phyloP scores from a whole-genome alignment of 1,284 basidiomycete species.

The Neotropicomus parvogracilis region DNA sequence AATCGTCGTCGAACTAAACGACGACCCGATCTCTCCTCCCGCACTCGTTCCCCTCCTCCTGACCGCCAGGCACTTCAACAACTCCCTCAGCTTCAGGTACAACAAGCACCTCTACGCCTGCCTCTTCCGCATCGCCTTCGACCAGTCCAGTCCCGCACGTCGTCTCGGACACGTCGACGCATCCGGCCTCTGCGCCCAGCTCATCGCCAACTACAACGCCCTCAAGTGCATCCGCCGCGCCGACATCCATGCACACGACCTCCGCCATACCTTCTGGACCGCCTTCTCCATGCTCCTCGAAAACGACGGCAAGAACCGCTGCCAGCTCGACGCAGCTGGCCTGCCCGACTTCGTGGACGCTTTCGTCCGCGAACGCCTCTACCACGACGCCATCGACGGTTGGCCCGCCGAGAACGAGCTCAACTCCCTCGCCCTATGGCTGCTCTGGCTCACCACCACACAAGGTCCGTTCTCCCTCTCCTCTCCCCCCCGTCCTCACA shows the following conservation, averaged over 20 bases:
- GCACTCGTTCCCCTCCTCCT: conserved; percentile 47
- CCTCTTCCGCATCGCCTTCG: conserved; percentile 63
- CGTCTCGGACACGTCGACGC: conserved; percentile 47
- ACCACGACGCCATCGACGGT: conserved; percentile 40
- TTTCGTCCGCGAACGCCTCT: conserved; percentile 45
- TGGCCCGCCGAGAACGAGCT: conserved; percentile 54
- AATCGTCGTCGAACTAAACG: conserved; percentile 50
- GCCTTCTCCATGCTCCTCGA: conserved; percentile 67
- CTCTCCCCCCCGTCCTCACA: neutral
- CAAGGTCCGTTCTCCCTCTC: conserved; percentile 34
- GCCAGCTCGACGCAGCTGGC: conserved; percentile 54
- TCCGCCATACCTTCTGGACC: conserved; percentile 44
- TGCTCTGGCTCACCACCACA: conserved; percentile 58
- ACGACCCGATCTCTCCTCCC: conserved; percentile 42
- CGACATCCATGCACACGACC: conserved; percentile 38
- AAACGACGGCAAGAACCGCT: conserved; percentile 71
- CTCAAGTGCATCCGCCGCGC: conserved; percentile 42
- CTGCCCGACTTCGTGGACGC: conserved; percentile 45
- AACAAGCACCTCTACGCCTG: conserved; percentile 52
- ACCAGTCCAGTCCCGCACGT: conserved; percentile 47
- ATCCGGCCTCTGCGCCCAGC: conserved; percentile 41
- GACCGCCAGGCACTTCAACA: conserved; percentile 44
- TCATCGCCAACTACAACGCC: conserved; percentile 41
- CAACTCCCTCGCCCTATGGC: conserved; percentile 58
- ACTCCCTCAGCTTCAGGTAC: conserved; percentile 34